Percentiles rank a stretch among this genome's conserved stretches.
Evolutionary conservation across 352 stramenopile species (phyloP).

Genomic region (Phytophthora vignae): DNA sequence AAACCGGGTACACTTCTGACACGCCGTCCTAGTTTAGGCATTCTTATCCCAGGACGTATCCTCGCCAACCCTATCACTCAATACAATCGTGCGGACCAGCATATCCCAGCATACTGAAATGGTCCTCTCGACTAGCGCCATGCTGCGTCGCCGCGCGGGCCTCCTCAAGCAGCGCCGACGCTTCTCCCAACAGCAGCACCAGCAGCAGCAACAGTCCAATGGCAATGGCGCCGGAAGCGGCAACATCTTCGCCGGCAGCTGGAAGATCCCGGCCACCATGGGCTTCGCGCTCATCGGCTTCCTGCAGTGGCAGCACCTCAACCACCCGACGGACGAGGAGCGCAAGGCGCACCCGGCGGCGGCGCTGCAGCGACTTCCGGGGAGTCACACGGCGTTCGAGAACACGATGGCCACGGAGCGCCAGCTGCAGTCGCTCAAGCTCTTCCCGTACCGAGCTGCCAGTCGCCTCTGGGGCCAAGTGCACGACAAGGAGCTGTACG

Average conservation of each 20-base stretch:
- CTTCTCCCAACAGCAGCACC: slow-evolving; percentile 22
- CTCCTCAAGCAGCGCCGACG: slow-evolving; percentile 14
- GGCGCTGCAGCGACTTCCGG: slow-evolving; percentile 56
- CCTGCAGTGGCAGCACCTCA: slow-evolving; percentile 76
- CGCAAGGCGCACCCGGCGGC: slow-evolving; percentile 63
- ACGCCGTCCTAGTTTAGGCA: background rate
- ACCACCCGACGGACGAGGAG: slow-evolving; percentile 69
- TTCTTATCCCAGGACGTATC: too few relatives aligned
- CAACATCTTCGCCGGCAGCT: slow-evolving; percentile 47
- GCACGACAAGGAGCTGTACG: slow-evolving; percentile 85
- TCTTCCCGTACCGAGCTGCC: slow-evolving; percentile 80
- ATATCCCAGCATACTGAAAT: too few relatives aligned
- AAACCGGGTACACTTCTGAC: slow-evolving; percentile 16
- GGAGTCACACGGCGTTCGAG: slow-evolving; percentile 68
- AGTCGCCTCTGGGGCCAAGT: slow-evolving; percentile 82
- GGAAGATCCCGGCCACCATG: slow-evolving; percentile 71
- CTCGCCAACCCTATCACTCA: too few relatives aligned
- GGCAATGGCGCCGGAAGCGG: background rate
- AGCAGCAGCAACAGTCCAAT: background rate
- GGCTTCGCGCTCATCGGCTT: slow-evolving; percentile 79
- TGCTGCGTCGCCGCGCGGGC: background rate
- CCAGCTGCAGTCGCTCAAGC: slow-evolving; percentile 78
- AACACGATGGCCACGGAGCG: slow-evolving; percentile 73
- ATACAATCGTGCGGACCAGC: too few relatives aligned
- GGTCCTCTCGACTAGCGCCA: background rate